phyloP scores from a whole-genome alignment of 768 basidiomycete genomes.

The Chalciporus pseudorubinellus region DNA sequence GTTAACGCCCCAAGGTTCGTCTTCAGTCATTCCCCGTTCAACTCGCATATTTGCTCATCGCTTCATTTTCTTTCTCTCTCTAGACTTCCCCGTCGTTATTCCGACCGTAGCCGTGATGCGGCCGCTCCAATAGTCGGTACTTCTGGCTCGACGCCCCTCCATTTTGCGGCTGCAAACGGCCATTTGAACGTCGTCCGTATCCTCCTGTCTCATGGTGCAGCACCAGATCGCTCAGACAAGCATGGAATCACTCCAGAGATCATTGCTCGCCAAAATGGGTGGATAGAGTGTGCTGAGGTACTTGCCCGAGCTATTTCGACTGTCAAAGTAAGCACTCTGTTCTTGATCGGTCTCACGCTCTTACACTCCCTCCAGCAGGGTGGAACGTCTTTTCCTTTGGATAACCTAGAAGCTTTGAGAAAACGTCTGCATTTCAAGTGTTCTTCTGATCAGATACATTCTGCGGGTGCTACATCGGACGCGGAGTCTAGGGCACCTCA shows the following conservation, averaged over 20 bases:
- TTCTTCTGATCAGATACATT: slow-evolving; percentile 67
- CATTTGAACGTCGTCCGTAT: slow-evolving; percentile 74
- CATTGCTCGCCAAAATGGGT: slow-evolving; percentile 78
- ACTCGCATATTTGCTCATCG: slow-evolving; percentile 1
- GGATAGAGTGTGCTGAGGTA: slow-evolving; percentile 72
- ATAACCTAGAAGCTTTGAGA: slow-evolving; percentile 34
- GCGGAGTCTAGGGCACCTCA: slow-evolving; percentile 24
- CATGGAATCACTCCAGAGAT: slow-evolving; percentile 86
- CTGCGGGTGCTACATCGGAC: slow-evolving; percentile 38
- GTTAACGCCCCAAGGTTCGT: slow-evolving; percentile 90
- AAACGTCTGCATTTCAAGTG: slow-evolving; percentile 69
- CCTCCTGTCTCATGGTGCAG: slow-evolving; percentile 83
- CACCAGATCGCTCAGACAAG: slow-evolving; percentile 81
- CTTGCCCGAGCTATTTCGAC: slow-evolving; percentile 65
- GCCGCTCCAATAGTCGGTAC: slow-evolving; percentile 72
- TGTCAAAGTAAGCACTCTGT: slow-evolving; percentile 53
- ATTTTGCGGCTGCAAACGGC: slow-evolving; percentile 96
- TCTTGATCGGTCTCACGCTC: slow-evolving; percentile 36
- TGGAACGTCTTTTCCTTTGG: slow-evolving; percentile 23
- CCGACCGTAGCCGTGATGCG: slow-evolving; percentile 63
- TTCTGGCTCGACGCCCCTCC: slow-evolving; percentile 91
- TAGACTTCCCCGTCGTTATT: slow-evolving; percentile 74
- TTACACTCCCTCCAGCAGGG: slow-evolving; percentile 17
- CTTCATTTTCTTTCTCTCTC: slow-evolving; percentile 8
- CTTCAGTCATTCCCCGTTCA: slow-evolving; percentile 6